Evolutionary conservation across 2,329 filamentous ascomycete genomes (phyloP).

Genomic region (Monascus ruber): DNA sequence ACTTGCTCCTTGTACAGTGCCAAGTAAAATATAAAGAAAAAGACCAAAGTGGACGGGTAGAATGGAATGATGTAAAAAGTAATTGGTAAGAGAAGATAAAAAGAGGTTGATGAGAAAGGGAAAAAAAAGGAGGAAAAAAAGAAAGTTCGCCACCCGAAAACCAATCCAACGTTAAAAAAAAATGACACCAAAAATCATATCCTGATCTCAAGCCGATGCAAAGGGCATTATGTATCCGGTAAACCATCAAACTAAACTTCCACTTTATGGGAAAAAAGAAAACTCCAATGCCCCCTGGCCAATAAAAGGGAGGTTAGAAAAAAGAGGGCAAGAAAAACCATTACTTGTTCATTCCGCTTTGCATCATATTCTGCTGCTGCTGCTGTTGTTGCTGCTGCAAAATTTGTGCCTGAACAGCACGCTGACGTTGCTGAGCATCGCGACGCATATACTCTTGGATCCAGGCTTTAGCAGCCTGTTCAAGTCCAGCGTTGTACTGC

Average conservation of each 20-base stretch:
- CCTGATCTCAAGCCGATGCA: too few relatives aligned
- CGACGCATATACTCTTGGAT: constrained; percentile 28
- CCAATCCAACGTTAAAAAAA: constrained; percentile 5
- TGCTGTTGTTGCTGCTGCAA: constrained; percentile 8
- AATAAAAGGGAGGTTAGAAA: constrained; percentile 11
- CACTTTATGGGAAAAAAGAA: too few relatives aligned
- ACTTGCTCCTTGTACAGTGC: too few relatives aligned
- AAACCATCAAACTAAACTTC: too few relatives aligned
- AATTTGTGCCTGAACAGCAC: constrained; percentile 22
- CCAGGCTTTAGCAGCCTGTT: constrained; percentile 26
- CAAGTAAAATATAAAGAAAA: not conserved
- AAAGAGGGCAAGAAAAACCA: constrained; percentile 3
- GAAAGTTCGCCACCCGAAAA: constrained; percentile 8
- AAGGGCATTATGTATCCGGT: too few relatives aligned
- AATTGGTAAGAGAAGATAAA: constrained; percentile 4
- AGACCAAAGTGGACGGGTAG: not conserved
- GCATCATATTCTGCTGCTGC: constrained; percentile 32
- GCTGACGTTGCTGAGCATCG: constrained; percentile 21
- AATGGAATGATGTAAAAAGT: constrained; percentile 1
- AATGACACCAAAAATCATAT: not conserved
- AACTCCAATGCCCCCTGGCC: not conserved
- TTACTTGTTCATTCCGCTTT: constrained; percentile 28
- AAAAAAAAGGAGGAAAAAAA: constrained; percentile 12
- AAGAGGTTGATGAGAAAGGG: constrained; percentile 10
- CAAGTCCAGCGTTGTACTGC: constrained; percentile 26